Evolutionary conservation across 768 basidiomycete species (phyloP), one percentile per base, ranked within the genome.

Genomic region (Naganishia antarctica): DNA sequence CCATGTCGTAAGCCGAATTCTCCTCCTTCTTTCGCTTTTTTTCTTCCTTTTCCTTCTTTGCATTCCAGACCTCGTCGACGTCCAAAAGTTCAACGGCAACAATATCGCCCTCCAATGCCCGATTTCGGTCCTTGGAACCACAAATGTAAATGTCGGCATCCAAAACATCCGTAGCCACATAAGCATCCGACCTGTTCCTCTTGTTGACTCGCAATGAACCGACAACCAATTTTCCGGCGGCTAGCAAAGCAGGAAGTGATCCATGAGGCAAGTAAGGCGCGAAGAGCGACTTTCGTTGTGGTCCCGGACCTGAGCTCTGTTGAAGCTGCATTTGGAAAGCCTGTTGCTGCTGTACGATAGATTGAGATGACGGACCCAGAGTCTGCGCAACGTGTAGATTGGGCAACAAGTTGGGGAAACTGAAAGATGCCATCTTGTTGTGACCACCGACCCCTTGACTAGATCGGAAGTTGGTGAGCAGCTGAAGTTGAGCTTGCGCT

Each of bases 11-110:
- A 0, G 92, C 90, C 29, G 91, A 87, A 75, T 93, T 96, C 80
- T 98, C 96, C 80, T 98, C 96, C 84, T 99, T 99, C 81, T 98
- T 98, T 74, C 94, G 84, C 82, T 99, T 98, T 87, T 99, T 99
- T 81, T 98, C 96, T 78, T 98, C 96, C 80, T 99, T 99, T 81
- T 99, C 96, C 80, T 99, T 99, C 83, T 99, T 99, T 5, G 96
- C 96, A 9, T 89, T 88, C 79, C 79, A 81, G 15, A 96, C 93
- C 78, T 97, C 93, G 72, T 97, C 92, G 26, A 98, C 94, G 71
- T 99, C 96, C 61, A 99, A 83, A 47, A 99, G 84, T 78, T 99
- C 96, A 25, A 99, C 90, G 23, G 94, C 96, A 64, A 99, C 79
- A 63, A 98, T 94, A 74, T 99, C 96, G 26, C 96, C 96, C 77